Evolutionary conservation across 306 rosid species (phyloP).

Genomic region (Arachis hypogaea): DNA sequence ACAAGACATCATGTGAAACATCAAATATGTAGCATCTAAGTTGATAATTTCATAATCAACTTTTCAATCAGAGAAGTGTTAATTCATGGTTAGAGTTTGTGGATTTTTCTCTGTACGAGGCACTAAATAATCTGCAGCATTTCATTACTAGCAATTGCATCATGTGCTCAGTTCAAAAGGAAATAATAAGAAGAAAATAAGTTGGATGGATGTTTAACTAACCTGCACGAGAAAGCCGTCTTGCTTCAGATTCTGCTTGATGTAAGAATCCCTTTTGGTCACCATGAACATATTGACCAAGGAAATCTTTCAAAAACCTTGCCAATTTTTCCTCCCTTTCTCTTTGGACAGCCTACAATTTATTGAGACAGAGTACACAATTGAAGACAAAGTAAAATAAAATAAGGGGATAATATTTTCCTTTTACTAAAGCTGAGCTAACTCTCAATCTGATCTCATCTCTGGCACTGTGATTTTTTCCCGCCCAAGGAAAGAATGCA

Average conservation of each 20-base stretch:
- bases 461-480: background rate
- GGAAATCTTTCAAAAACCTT: conserved; percentile 58
- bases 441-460: background rate
- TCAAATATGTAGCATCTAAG: background rate
- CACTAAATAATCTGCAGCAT: conserved; percentile 5
- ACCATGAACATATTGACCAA: conserved; percentile 71
- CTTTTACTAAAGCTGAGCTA: background rate
- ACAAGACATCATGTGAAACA: background rate
- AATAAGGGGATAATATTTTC: background rate
- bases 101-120: conserved; percentile 9
- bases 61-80: conserved; percentile 6
- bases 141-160: conserved; percentile 16
- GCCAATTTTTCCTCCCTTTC: conserved; percentile 95
- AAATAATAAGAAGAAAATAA: background rate
- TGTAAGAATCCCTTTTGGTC: conserved; percentile 72
- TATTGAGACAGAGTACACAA: conserved; percentile 26
- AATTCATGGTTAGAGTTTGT: conserved; percentile 5
- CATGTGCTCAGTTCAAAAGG: background rate
- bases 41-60: conserved; percentile 11
- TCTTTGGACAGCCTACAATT: conserved; percentile 70
- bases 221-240: conserved; percentile 86
- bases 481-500: background rate
- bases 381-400: background rate
- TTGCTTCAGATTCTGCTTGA: conserved; percentile 80
- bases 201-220: conserved; percentile 29